Percentiles rank a stretch among this genome's conserved stretches.
Conservation (phyloP, 2,329 filamentous ascomycete genomes). For the Pseudopithomyces chartarum region DNA sequence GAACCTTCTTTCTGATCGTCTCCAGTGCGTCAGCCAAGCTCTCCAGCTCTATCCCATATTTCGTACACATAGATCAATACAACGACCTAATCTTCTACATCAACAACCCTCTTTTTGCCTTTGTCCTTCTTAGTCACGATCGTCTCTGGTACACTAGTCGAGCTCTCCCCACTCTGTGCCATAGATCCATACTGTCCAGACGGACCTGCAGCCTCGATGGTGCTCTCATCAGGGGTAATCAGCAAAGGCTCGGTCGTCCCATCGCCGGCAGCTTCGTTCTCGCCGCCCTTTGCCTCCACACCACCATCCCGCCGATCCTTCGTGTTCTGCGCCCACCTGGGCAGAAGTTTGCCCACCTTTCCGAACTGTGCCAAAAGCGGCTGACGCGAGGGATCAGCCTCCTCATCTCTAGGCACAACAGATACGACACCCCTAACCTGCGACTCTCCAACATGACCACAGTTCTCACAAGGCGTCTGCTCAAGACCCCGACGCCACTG, state of each 20-base stretch:
- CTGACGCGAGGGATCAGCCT: background rate
- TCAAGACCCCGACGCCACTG: conserved; percentile 11
- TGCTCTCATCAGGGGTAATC: conserved; percentile 17
- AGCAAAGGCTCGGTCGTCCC: conserved; percentile 8
- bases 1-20: no score
- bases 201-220: conserved; percentile 10
- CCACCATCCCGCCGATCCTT: background rate
- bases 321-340: conserved; percentile 10
- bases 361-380: conserved; percentile 1
- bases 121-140: conserved; percentile 21
- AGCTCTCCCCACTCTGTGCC: conserved; percentile 13
- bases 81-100: conserved; percentile 12
- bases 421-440: background rate
- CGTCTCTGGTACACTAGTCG: conserved; percentile 15
- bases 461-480: conserved; percentile 11
- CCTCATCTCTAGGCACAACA: background rate
- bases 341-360: conserved; percentile 10
- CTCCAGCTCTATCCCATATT: no score
- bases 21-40: no score
- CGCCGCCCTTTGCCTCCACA: background rate
- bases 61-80: background rate
- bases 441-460: conserved; percentile 7
- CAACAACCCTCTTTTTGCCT: conserved; percentile 20
- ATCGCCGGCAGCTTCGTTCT: background rate
- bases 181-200: conserved; percentile 17